Base-by-base conservation (phyloP, 805 yeast species). In the Metschnikowia kunwiensis region DNA sequence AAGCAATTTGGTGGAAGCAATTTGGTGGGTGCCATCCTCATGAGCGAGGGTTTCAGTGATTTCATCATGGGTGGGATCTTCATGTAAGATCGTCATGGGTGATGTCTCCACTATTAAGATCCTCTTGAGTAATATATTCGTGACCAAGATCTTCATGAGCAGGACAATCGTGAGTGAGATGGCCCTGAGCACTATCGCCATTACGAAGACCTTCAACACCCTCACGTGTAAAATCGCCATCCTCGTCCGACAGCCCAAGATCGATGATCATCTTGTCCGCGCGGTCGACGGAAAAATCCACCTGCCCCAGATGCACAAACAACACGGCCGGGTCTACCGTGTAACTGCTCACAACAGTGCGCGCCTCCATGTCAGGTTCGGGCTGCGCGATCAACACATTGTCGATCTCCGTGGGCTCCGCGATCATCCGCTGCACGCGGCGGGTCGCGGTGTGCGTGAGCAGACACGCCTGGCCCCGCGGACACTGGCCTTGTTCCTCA, bases 401-500 rank as follows among this genome's bases (percentile, higher is more conserved):
- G 4, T 40, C 51, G 44, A 42, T 38, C 40, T 36, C 32, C 35
- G 41, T 27, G 43, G 46, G 46, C 14, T 46, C 44, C 20, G 44
- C 38, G 50, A 61, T 58, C 42, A 53, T 32, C 13, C 43, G 43
- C 38, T 61, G 68, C 2, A 53, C 52, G 12, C 62, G 30, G 30
- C 39, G 42, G 13, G 63, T 61, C 1, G 55, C 31, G 20, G 50
- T 55, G 56, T 83, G 91, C 24, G 53, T 52, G 30, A 84, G 60
- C n/a, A 59, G 56, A 53, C 91, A 84, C 14, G 57, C 51, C 17
- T 54, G 59, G 1, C 75, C 76, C 34, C 76, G 58, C 1, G 77
- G 67, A 55, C 94, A 85, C 21, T 46, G 50, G 9, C 81, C 82
- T n/a, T 64, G 63, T 42, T 76, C 78, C 44, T 75, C 80, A 47